These are phyloP conservation scores for Rhynchosporium graminicola DNA, from an alignment of 2,329 filamentous ascomycete genomes.

Conservation along the genomic window DNA sequence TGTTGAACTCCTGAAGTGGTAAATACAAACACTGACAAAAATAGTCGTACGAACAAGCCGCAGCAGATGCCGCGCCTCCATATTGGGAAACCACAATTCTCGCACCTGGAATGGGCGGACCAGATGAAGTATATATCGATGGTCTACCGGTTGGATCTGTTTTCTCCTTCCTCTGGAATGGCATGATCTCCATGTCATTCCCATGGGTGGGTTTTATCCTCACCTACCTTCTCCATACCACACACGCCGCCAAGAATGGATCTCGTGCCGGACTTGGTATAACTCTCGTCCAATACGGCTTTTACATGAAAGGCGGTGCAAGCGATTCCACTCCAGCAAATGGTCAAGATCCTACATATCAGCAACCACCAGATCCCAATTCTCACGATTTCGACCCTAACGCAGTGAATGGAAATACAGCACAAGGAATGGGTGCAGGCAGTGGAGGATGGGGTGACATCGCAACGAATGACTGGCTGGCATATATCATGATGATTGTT, in stretches of 20 bases:
- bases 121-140: conserved; percentile 95
- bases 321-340: conserved; percentile 45
- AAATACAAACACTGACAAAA: conserved; percentile 19
- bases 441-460: conserved; percentile 57
- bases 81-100: conserved; percentile 99
- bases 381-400: conserved; percentile 83
- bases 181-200: conserved; percentile 97
- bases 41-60: conserved; percentile 96
- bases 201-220: conserved; percentile 96
- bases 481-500: conserved; percentile 92
- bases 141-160: conserved; percentile 88
- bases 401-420: conserved; percentile 54
- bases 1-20: conserved; percentile 43
- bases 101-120: conserved; percentile 83
- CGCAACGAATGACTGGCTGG: conserved; percentile 80
- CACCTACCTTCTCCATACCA: conserved; percentile 96
- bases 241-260: conserved; percentile 96
- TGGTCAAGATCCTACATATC: conserved; percentile 56
- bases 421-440: conserved; percentile 42
- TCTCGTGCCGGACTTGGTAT: conserved; percentile 92
- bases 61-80: conserved; percentile 90
- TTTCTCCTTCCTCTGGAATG: conserved; percentile 89
- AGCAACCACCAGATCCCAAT: conserved; percentile 82
- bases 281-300: conserved; percentile 94
- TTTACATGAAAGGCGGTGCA: conserved; percentile 78